These are phyloP conservation scores for Pneumocystis jirovecii DNA, from an alignment of 1,139 yeast genomes.

Conservation along the genomic window DNA sequence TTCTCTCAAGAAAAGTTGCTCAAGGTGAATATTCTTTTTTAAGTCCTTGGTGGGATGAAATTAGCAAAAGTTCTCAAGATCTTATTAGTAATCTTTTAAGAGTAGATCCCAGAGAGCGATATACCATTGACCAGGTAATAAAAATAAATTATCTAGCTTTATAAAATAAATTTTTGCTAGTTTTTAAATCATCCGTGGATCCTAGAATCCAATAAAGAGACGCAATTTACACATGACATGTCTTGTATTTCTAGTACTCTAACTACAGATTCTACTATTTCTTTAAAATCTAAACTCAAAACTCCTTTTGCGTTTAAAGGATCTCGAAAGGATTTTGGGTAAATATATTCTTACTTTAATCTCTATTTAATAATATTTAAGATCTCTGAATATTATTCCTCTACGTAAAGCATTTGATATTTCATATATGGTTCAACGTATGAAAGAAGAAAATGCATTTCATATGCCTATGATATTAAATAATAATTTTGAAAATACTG, in stretches of 20 bases:
- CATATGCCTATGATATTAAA: background rate
- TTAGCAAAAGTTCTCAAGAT: slow-evolving; percentile 59
- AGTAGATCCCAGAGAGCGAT: slow-evolving; percentile 65
- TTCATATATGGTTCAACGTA: slow-evolving; percentile 83
- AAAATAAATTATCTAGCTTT: background rate
- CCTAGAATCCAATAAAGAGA: slow-evolving; percentile 21
- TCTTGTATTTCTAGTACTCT: slow-evolving; percentile 12
- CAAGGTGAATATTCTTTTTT: slow-evolving; percentile 70
- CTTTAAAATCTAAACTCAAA: background rate
- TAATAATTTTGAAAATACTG: background rate
- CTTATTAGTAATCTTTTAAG: slow-evolving; percentile 65
- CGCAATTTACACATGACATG: slow-evolving; percentile 21
- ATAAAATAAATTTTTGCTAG: slow-evolving; percentile 24
- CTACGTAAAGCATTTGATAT: slow-evolving; percentile 91
- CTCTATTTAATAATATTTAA: slow-evolving; percentile 18
- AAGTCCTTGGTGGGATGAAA: slow-evolving; percentile 96
- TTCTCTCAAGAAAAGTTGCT: slow-evolving; percentile 69
- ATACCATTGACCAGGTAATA: slow-evolving; percentile 39
- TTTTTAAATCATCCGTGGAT: slow-evolving; percentile 82
- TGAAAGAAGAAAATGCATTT: slow-evolving; percentile 67
- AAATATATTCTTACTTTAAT: background rate
- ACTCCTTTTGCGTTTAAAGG: background rate
- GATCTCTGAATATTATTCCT: slow-evolving; percentile 84
- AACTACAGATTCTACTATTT: background rate
- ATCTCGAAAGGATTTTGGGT: background rate